These are phyloP conservation scores for Diaporthe amygdali DNA, from an alignment of 2,329 filamentous ascomycete species.

Conservation along the genomic window DNA sequence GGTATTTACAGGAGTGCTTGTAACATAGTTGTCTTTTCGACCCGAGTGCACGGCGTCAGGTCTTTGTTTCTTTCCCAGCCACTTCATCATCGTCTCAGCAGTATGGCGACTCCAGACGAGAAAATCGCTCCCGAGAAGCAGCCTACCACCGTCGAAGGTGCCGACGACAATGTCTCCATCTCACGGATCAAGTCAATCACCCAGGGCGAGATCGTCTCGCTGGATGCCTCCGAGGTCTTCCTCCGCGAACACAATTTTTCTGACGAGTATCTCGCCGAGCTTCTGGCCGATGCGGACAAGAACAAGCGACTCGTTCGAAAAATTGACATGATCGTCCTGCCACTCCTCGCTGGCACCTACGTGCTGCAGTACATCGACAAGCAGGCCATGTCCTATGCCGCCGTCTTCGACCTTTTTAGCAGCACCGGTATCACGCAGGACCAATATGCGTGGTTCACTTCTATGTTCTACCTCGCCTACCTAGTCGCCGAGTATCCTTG, in stretches of 20 bases:
- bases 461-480: slow-evolving; percentile 60
- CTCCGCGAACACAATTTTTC: slow-evolving; percentile 25
- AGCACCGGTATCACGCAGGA: slow-evolving; percentile 50
- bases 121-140: slow-evolving; percentile 15
- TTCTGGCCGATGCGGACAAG: slow-evolving; percentile 46
- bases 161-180: slow-evolving; percentile 21
- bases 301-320: slow-evolving; percentile 43
- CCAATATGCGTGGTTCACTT: slow-evolving; percentile 60
- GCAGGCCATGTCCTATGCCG: slow-evolving; percentile 57
- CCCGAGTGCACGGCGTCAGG: too few species aligned
- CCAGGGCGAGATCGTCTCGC: slow-evolving; percentile 17
- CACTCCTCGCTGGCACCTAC: slow-evolving; percentile 55
- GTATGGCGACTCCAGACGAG: slow-evolving; percentile 13
- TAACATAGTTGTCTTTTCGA: neutral
- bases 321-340: slow-evolving; percentile 56
- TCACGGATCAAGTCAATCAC: slow-evolving; percentile 22
- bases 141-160: neutral
- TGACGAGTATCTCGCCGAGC: slow-evolving; percentile 31
- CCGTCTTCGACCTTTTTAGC: slow-evolving; percentile 59
- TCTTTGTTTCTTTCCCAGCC: neutral
- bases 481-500: slow-evolving; percentile 47
- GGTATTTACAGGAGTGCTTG: neutral
- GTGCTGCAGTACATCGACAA: slow-evolving; percentile 63
- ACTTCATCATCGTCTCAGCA: neutral
- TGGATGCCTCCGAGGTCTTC: slow-evolving; percentile 26